Percentiles rank a stretch among this genome's conserved stretches.
Conservation (phyloP, 2,329 filamentous ascomycete species). For the Aspergillus alliaceus region DNA sequence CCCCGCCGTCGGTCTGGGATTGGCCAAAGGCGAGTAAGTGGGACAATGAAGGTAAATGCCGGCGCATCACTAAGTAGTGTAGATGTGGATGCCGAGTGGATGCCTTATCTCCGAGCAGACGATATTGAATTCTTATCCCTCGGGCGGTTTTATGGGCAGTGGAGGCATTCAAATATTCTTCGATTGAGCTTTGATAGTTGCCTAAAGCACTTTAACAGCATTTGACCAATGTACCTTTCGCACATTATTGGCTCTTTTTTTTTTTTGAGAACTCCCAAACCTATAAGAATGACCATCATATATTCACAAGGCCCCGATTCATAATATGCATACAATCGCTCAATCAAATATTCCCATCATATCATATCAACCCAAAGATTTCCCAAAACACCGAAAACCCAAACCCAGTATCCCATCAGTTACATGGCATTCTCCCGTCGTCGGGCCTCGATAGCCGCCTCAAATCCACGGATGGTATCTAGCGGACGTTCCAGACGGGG, state of each 20-base stretch:
- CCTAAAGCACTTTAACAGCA: background rate
- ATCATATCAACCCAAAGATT: background rate
- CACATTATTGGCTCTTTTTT: too few relatives aligned
- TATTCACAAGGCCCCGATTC: background rate
- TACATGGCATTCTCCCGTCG: constrained; percentile 47
- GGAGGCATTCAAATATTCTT: background rate
- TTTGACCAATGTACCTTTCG: too few relatives aligned
- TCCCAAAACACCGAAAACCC: constrained; percentile 1
- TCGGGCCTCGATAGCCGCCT: constrained; percentile 76
- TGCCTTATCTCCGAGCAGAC: constrained; percentile 10
- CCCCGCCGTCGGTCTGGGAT: background rate
- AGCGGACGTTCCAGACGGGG: constrained; percentile 84
- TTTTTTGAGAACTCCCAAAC: too few relatives aligned
- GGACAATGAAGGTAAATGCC: background rate
- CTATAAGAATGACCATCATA: too few relatives aligned
- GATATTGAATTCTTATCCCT: constrained; percentile 1
- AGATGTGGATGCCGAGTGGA: constrained; percentile 5
- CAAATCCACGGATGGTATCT: constrained; percentile 87
- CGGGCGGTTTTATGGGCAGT: background rate
- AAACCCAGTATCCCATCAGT: background rate
- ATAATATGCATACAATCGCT: constrained; percentile 1
- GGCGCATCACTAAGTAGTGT: background rate
- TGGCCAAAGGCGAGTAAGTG: background rate
- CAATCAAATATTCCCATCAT: constrained; percentile 7
- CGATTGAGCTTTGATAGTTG: background rate